Evolutionary conservation across 495 filamentous ascomycete genomes (phyloP), one percentile per base, ranked within the genome.

Genomic region (Acidiella bohemica): DNA sequence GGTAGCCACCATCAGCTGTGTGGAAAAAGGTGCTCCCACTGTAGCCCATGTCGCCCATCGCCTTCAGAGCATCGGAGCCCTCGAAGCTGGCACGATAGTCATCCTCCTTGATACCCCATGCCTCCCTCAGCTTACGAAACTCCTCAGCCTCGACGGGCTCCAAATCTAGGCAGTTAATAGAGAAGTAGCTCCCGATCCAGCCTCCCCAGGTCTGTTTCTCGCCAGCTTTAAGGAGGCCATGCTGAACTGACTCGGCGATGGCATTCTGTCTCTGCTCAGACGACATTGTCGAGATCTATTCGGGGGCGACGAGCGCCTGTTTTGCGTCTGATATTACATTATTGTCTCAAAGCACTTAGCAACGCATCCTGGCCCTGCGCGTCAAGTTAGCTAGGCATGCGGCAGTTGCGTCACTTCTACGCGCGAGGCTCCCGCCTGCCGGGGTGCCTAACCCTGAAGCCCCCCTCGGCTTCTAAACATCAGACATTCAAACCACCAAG

Each of bases 1-100:
- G 67, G 48, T 67, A 79, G 42, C 67, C 68, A 13, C 62, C 60
- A 46, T 81, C 69, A 16, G 63, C 48, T 0, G 76, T 81, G 16
- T 61, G 61, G 57, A 78, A 77, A 59, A 83, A 83, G n/a, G 78
- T 79, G 22, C 72, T 76, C 35, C 74, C 74, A 7, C 70, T 75
- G 46, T 72, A 73, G 0, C 74, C 74, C 48, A 77, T 48, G 37
- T 75, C 72, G 1, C 70, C 72, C 36, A 39, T 39, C 5, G 36
- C 10, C 6, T 28, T 23, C 7, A 39, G 36, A 6, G 21, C 23
- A 19, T 28, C 36, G 5, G 39, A 26, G 10, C 34, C 16, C 12
- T 57, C 56, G 44, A 78, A 76, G 20, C 64, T 71, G 13, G 60
- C 57, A 10, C 51, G 53, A 44, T 78, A 78, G n/a, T 68, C 67